phyloP scores from a whole-genome alignment of 768 basidiomycete genomes.

The Dentipellis sp. region DNA sequence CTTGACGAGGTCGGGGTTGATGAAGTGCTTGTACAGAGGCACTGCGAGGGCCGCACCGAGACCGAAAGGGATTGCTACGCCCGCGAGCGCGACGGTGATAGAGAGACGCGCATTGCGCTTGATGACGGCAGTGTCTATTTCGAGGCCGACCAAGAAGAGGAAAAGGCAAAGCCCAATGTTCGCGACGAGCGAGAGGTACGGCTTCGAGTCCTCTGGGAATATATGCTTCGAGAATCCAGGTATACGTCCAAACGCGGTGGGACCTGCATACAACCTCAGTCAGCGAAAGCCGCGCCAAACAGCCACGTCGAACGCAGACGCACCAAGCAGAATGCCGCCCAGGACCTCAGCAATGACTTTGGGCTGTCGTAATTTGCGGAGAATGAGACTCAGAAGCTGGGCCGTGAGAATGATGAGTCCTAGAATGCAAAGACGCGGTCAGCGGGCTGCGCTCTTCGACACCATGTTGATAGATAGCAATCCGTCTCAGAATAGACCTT shows the following conservation, averaged over 20 bases:
- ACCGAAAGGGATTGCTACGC: slow-evolving; percentile 84
- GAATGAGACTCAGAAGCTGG: slow-evolving; percentile 59
- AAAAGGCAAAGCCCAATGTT: slow-evolving; percentile 85
- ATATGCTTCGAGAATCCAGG: slow-evolving; percentile 83
- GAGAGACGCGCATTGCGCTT: slow-evolving; percentile 67
- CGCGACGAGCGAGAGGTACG: slow-evolving; percentile 80
- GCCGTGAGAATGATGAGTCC: slow-evolving; percentile 79
- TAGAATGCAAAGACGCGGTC: slow-evolving; percentile 16
- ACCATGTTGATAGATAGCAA: too few relatives aligned
- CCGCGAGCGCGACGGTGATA: slow-evolving; percentile 62
- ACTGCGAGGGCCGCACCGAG: slow-evolving; percentile 64
- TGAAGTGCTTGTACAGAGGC: slow-evolving; percentile 69
- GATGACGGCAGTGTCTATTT: slow-evolving; percentile 77
- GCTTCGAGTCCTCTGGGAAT: slow-evolving; percentile 62
- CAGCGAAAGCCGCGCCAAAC: too few relatives aligned
- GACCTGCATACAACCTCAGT: slow-evolving; percentile 17
- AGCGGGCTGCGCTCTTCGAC: background rate
- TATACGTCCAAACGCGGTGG: slow-evolving; percentile 67
- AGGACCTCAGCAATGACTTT: slow-evolving; percentile 79
- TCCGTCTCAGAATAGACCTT: too few relatives aligned
- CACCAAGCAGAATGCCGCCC: slow-evolving; percentile 83
- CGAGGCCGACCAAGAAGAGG: slow-evolving; percentile 88
- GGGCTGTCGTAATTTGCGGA: slow-evolving; percentile 77
- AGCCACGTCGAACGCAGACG: slow-evolving; percentile 1
- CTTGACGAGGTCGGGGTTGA: slow-evolving; percentile 44